Evolutionary conservation across 345 rosid genomes (phyloP).

Genomic region (Sisymbrium irio): DNA sequence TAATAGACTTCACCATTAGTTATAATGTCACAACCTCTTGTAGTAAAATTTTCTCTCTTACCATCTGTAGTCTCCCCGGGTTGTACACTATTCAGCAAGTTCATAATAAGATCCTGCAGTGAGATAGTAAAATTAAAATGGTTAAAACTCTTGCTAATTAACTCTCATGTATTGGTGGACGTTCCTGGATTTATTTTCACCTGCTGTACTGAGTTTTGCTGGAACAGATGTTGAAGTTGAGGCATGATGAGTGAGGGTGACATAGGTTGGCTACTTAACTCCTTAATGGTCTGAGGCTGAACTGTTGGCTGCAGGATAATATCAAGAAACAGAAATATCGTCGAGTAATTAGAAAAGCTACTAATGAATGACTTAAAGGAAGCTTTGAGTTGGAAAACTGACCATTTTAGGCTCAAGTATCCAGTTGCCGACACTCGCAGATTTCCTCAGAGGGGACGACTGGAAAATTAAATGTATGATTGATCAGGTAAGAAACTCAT

Average conservation of each 20-base stretch:
- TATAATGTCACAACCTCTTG: conserved; percentile 2
- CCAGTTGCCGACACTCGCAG: conserved; percentile 99
- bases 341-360: not conserved
- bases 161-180: conserved; percentile 7
- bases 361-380: not conserved
- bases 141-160: not conserved
- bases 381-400: conserved; percentile 10
- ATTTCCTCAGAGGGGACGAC: conserved; percentile 86
- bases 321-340: not conserved
- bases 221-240: conserved; percentile 86
- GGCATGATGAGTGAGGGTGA: conserved; percentile 53
- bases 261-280: conserved; percentile 39
- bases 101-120: conserved; percentile 72
- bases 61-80: conserved; percentile 64
- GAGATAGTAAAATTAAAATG: not conserved
- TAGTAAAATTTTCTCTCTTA: conserved; percentile 38
- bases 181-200: conserved; percentile 35
- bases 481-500: conserved; percentile 21
- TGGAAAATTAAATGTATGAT: conserved; percentile 40
- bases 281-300: conserved; percentile 61
- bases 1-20: not conserved
- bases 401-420: conserved; percentile 58
- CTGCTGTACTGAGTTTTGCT: conserved; percentile 90
- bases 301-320: conserved; percentile 46
- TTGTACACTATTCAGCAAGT: conserved; percentile 67